Evolutionary conservation across 2,329 filamentous ascomycete genomes (phyloP), one percentile per base, ranked within the genome.

Genomic region (Monosporascus sp.): DNA sequence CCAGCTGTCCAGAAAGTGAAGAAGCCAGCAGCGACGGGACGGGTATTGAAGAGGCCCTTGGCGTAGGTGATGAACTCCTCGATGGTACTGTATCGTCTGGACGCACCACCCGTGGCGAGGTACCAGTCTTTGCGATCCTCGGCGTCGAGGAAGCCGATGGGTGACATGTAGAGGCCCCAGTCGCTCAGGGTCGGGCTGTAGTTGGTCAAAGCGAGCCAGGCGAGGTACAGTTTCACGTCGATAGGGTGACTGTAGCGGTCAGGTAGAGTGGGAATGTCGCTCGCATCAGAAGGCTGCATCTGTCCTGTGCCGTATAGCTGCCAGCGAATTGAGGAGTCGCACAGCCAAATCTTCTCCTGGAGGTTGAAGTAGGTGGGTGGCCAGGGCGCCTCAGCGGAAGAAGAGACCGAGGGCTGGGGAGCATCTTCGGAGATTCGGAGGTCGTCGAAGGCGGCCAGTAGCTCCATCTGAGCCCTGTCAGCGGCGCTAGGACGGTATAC

Each of bases 121-220:
- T 47, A 44, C 51, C 51, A 49, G 17, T 45, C 46, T 6, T 18
- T 9, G 4, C 47, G 46, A 20, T 28, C 40, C 9, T 28, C 17
- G 14, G 15, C 15, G 51, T 46, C 28, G n/a, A 40, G n/a, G 51
- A 50, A 53, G 14, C 24, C 51, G 40, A 53, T 50, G 18, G 51
- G 51, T 26, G 46, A 20, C 20, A 46, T 43, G 40, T 49, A 40
- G 18, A 53, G 20, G 4, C 24, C 18, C 28, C 41, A 40, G 7
- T n/a, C 14, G 47, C 38, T 24, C n/a, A 18, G 3, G 4, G 26
- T 24, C 18, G n/a, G 28, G 9, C 28, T 28, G 18, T 20, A 24
- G 15, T 48, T 49, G 7, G 22, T 22, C 14, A 53, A 31, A 4
- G 28, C 38, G 3, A 38, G 17, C 37, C 40, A 44, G 35, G 40